Evolutionary conservation across 1,284 basidiomycete genomes (phyloP).

Genomic region (Apiotrichum porosum): DNA sequence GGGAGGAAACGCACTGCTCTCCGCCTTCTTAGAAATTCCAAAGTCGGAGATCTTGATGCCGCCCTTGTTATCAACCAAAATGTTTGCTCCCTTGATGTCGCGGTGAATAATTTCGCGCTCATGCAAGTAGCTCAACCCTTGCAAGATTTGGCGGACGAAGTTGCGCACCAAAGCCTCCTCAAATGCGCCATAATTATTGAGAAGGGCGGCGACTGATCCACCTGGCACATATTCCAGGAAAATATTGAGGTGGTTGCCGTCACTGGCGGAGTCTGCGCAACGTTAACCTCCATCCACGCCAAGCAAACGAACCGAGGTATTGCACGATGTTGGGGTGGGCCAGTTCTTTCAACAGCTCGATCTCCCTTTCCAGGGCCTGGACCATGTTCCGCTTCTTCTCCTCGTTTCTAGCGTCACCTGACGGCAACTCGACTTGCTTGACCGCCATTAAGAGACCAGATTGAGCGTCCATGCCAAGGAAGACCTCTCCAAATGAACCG

Average conservation of each 20-base stretch:
- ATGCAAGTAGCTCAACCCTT: slow-evolving; percentile 88
- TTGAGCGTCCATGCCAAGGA: slow-evolving; percentile 93
- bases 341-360: slow-evolving; percentile 88
- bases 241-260: slow-evolving; percentile 88
- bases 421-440: slow-evolving; percentile 92
- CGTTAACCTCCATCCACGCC: background rate
- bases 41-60: slow-evolving; percentile 95
- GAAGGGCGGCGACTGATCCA: slow-evolving; percentile 86
- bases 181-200: slow-evolving; percentile 93
- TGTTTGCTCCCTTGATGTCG: slow-evolving; percentile 99
- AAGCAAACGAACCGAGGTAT: slow-evolving; percentile 70
- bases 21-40: slow-evolving; percentile 96
- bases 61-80: slow-evolving; percentile 96
- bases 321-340: slow-evolving; percentile 98
- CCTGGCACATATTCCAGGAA: slow-evolving; percentile 99
- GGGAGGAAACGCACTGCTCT: slow-evolving; percentile 67
- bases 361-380: slow-evolving; percentile 89
- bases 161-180: slow-evolving; percentile 91
- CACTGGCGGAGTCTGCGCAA: slow-evolving; percentile 72
- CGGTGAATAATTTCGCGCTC: slow-evolving; percentile 97
- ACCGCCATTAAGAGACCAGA: slow-evolving; percentile 96
- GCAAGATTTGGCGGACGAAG: slow-evolving; percentile 89
- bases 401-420: slow-evolving; percentile 75
- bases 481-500: slow-evolving; percentile 92
- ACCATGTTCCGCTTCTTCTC: slow-evolving; percentile 94